These are phyloP conservation scores for Yamadazyma tumulicola DNA, from an alignment of 805 yeast species.

Conservation along the genomic window DNA sequence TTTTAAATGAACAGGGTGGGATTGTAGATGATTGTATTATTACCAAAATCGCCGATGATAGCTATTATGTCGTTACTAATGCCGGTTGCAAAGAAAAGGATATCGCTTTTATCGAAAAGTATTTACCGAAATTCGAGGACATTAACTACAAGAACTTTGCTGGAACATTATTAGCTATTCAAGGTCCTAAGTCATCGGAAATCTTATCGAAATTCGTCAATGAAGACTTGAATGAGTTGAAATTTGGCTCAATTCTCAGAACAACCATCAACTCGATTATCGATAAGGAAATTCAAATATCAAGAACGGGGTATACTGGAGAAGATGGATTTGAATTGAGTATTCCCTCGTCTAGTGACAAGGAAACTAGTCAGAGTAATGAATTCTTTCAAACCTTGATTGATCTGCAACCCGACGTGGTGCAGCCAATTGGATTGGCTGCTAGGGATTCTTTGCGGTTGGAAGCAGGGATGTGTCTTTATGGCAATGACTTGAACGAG, in stretches of 20 bases:
- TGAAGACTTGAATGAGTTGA: conserved; percentile 54
- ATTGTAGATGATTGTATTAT: conserved; percentile 92
- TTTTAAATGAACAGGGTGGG: conserved; percentile 70
- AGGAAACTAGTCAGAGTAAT: conserved; percentile 42
- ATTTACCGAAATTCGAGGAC: conserved; percentile 39
- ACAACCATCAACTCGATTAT: conserved; percentile 45
- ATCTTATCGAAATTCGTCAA: conserved; percentile 62
- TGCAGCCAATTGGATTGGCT: conserved; percentile 92
- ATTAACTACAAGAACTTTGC: conserved; percentile 49
- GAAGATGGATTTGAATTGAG: conserved; percentile 97
- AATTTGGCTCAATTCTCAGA: conserved; percentile 57
- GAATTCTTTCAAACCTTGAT: conserved; percentile 62
- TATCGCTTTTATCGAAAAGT: conserved; percentile 54
- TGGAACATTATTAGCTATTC: conserved; percentile 81
- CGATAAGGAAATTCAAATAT: conserved; percentile 61
- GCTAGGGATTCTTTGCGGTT: conserved; percentile 93
- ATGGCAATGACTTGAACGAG: conserved; percentile 88
- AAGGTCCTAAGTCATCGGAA: conserved; percentile 83
- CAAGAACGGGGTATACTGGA: conserved; percentile 97
- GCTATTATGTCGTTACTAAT: conserved; percentile 87
- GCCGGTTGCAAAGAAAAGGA: conserved; percentile 93
- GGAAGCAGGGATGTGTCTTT: conserved; percentile 98
- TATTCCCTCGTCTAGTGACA: conserved; percentile 49
- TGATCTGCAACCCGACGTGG: conserved; percentile 47
- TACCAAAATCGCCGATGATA: conserved; percentile 74